Base-by-base conservation (phyloP, 192 early-diverging fungal species). In the Backusella parvicylindrica region DNA sequence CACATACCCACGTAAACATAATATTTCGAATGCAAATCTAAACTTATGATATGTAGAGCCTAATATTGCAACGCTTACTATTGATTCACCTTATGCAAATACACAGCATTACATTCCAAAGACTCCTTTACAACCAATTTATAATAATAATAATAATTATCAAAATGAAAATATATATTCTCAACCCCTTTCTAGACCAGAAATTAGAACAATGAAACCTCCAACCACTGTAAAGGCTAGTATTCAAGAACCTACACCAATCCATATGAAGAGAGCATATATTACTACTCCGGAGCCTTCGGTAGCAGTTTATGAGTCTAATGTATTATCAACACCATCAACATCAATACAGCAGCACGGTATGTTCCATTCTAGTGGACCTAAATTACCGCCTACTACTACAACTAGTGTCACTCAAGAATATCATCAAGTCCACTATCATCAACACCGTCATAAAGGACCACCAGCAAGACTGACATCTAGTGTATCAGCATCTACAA, bases 201-300 rank as follows among this genome's bases (percentile, higher is more conserved):
- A 73, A 40, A 73, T 73, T 28, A 53, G 49, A 65, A 73, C 63
- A 65, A 65, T 73, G 63, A 40, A 28, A 30, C 63, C 72, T 21
- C 63, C 72, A 30, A 73, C 49, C 38, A 26, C 72, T 6, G 72
- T 73, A 3, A 73, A 63, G 31, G 64, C 60, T 21, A 60, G 49
- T 64, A 30, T 73, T 6, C 72, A 73, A 16, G 63, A 60, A 43
- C 35, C 38, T 15, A 21, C 38, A 32, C 56, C 71, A 7, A 63
- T 38, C 37, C 31, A 33, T 23, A 35, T 60, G 50, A 53, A 72
- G 15, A 53, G 56, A 60, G 50, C 53, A 31, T 63, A 38, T 12
- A 18, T 72, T 6, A 35, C 53, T 2, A 23, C 36, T 38, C 28
- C 28, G 11, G 56, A 31, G 9, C 72, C 72, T 31, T 56, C 70